Conservation (phyloP, 352 stramenopile species). For the Phytopythium oedochilum region DNA sequence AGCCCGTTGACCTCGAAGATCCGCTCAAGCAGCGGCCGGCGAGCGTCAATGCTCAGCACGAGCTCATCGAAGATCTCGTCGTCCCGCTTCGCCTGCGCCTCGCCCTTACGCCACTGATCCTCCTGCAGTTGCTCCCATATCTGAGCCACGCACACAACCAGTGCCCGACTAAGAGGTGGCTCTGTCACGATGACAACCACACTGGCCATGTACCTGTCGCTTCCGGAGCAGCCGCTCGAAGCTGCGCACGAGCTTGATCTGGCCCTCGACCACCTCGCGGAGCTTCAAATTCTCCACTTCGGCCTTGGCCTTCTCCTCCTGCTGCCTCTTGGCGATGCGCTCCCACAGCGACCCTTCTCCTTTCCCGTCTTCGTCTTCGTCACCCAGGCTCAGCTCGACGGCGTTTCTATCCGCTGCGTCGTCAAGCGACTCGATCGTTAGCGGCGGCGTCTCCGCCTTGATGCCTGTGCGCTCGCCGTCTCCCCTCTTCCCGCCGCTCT, state of each 20-base stretch:
- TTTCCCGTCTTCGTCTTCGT: neutral
- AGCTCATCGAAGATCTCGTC: conserved; percentile 22
- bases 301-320: conserved; percentile 23
- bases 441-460: neutral
- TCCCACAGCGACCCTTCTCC: conserved; percentile 27
- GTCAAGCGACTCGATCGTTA: neutral
- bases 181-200: too few relatives aligned
- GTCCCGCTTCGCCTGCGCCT: conserved; percentile 7
- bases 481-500: neutral
- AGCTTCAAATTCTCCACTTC: conserved; percentile 46
- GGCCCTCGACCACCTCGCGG: conserved; percentile 29
- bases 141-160: conserved; percentile 2
- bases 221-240: conserved; percentile 37
- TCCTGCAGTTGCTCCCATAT: conserved; percentile 26
- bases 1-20: conserved; percentile 12
- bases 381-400: neutral
- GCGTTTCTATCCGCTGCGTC: neutral
- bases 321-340: conserved; percentile 31
- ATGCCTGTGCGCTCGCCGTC: neutral
- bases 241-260: conserved; percentile 28
- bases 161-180: too few relatives aligned
- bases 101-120: conserved; percentile 5
- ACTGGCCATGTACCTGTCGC: conserved; percentile 11
- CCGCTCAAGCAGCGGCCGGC: conserved; percentile 10
- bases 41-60: conserved; percentile 10